Base-by-base conservation (phyloP, 2,329 filamentous ascomycete species). In the Madurella mycetomatis region DNA sequence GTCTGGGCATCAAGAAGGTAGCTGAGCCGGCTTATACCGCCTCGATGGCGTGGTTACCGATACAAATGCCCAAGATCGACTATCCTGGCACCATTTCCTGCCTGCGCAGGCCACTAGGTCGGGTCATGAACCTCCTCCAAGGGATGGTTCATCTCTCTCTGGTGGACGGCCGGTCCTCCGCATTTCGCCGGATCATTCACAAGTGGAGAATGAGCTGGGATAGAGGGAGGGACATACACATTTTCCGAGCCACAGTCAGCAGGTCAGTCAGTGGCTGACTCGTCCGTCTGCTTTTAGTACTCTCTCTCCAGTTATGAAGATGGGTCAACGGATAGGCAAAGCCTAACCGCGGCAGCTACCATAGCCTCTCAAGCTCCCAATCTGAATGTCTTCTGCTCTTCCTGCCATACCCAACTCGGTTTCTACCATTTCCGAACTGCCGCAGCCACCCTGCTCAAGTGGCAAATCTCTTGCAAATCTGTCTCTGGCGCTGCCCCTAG, bases 41-140 rank as follows among this genome's bases (percentile, higher is more conserved):
- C 64, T 71, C 74, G 73, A 68, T 86, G 80, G 75, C 73, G 66
- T 79, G 77, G 75, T 71, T 77, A 83, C 77, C 83, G 84, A 86
- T 87, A 86, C 83, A 83, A 80, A 72, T 82, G 77, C 82, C 84
- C 83, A 65, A 87, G 63, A 87, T 69, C 56, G 73, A 82, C 48
- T 62, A 65, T 65, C 64, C 61, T 37, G 49, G 53, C 53, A 39
- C 59, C 59, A 65, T 64, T 65, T 66, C 62, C 62, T 64, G 57
- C 55, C 60, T 54, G 42, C 58, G 58, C 55, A 57, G 55, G 56
- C 58, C 59, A 55, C 54, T 42, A 60, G 60, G 62, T 51, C 58
- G 60, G 56, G 56, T 53, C 56, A 59, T 62, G 66, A 68, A 75
- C 70, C 73, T 72, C 62, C 53, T 50, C 58, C 51, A 39, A 45